Base-by-base conservation (phyloP, 345 rosid genomes). In the Rhodomyrtus tomentosa region DNA sequence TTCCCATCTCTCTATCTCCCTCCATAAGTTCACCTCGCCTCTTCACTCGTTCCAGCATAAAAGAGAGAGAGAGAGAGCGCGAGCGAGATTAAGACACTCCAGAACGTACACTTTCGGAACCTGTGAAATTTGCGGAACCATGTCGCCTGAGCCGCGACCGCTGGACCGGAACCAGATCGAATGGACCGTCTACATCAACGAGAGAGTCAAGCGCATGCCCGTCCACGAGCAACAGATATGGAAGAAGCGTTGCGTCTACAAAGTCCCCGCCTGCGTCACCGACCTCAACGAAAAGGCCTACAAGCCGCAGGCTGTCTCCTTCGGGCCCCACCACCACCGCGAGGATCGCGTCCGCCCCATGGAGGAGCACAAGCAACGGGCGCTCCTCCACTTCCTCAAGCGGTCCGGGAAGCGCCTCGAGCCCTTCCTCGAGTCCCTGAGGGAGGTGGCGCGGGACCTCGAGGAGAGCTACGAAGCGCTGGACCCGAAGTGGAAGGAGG, bases 181-280 rank as follows among this genome's bases (percentile, higher is more conserved):
- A 8, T 68, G 6, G 76, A 32, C 76, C 76, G 24, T 68, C 13
- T 32, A 3, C 12, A 1, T 68, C 76, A 32, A 42, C 80, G 2
- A 55, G 38, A 27, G 49, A 14, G 32, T 20, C 22, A 1, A 45
- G 59, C 32, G 16, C 12, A 76, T 38, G 76, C 76, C 76, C 76
- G 0, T 32, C 12, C 7, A 24, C 14, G 90, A 87, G 82, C 45
- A 11, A 29, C 81, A 76, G 50, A 59, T 24, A 3, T 91, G 92
- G 93, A 84, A 79, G 50, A 87, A 90, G 82, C 82, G 90, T 12
- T 90, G 91, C 5, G 90, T 92, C 81, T 91, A 90, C 87, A 90
- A 79, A 50, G 12, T 92, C 12, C 90, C 93, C 3, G 45, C 83
- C 12, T 50, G 87, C 50, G 87, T 89, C 85, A 85, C 81, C 1